These are phyloP conservation scores for Astragalus glycyphyllos DNA, from an alignment of 306 rosid species.

Conservation along the genomic window DNA sequence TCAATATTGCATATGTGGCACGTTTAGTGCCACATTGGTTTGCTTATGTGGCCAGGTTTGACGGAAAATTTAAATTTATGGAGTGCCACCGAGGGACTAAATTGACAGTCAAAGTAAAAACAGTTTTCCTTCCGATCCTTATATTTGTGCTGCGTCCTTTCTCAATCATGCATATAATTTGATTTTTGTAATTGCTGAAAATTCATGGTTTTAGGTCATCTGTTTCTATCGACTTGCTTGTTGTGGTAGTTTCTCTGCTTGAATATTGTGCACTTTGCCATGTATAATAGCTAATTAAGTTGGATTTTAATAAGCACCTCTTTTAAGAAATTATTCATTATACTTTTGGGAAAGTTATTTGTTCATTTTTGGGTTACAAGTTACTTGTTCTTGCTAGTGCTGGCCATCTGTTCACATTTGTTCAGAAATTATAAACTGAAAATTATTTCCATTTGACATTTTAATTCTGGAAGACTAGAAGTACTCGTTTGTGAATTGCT, in stretches of 20 bases:
- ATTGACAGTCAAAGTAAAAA: no score
- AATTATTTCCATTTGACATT: conserved; percentile 28
- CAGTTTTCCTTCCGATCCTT: no score
- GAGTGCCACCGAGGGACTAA: no score
- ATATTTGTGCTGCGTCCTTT: no score
- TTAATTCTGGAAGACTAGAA: conserved; percentile 26
- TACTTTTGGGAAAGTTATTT: conserved; percentile 3
- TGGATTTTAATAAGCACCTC: not conserved
- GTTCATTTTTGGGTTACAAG: no score
- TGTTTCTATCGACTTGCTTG: conserved; percentile 14
- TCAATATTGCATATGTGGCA: no score
- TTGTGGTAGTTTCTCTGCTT: conserved; percentile 21
- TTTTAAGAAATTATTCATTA: not conserved
- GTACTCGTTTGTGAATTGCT: conserved; percentile 14
- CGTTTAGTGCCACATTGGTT: no score
- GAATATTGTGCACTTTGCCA: not conserved
- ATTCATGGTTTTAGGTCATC: not conserved
- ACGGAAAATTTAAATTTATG: no score
- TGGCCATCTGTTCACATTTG: not conserved
- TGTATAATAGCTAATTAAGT: conserved; percentile 8
- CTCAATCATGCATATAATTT: not conserved
- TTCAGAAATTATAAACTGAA: conserved; percentile 18
- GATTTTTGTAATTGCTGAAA: not conserved
- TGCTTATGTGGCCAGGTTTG: no score
- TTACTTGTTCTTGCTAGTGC: not conserved